Base-by-base conservation (phyloP, 345 rosid species). In the Moricandia arvensis region DNA sequence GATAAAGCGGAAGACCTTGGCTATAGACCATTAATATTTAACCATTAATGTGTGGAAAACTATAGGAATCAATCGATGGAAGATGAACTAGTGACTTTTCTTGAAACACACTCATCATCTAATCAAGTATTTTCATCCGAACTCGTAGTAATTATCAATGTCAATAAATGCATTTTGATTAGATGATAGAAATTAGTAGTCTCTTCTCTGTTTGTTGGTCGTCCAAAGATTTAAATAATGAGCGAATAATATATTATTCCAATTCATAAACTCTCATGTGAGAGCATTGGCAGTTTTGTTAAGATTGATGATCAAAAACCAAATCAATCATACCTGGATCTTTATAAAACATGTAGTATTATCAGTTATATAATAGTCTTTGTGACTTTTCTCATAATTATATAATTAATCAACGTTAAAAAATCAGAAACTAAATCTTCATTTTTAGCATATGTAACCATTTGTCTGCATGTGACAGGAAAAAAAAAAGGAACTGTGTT, bases 371-470 rank as follows among this genome's bases (percentile, higher is more conserved):
- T n/a, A n/a, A n/a, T n/a, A n/a, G n/a, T n/a, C n/a, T n/a, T n/a
- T n/a, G n/a, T n/a, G n/a, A n/a, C n/a, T n/a, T n/a, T n/a, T n/a
- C n/a, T n/a, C n/a, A n/a, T n/a, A n/a, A n/a, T n/a, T n/a, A n/a
- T n/a, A n/a, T n/a, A n/a, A n/a, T n/a, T n/a, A n/a, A n/a, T n/a
- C n/a, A n/a, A n/a, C n/a, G n/a, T n/a, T n/a, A n/a, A n/a, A n/a
- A n/a, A n/a, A 21, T 21, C 24, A 21, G 24, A 21, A 59, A 12
- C 15, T 1, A 60, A 27, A 60, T 27, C 30, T 38, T 70, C 45
- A 72, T 16, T 59, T 78, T 72, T 51, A 66, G 77, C 47, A 78
- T 45, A 37, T 66, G 68, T 26, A 72, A 64, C 80, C 18, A 31
- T 70, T 70, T 17, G 53, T 55, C 24, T 21, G 24, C 2, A 21